Conservation (phyloP, 75 land plant species). For the Adiantum capillusveneris region DNA sequence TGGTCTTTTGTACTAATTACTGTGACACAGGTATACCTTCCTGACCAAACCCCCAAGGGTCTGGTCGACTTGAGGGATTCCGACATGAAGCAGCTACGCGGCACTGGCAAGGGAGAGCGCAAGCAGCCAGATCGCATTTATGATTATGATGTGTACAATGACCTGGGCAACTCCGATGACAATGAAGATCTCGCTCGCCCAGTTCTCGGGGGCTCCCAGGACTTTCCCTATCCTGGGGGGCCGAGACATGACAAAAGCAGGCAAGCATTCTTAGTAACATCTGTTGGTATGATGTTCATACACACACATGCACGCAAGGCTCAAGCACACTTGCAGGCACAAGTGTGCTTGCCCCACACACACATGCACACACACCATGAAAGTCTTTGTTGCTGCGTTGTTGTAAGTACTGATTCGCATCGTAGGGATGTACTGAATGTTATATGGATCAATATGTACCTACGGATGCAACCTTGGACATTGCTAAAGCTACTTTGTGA, state of each 20-base stretch:
- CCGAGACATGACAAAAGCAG: conserved; percentile 7
- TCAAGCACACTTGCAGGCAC: too few relatives aligned
- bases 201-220: conserved; percentile 7
- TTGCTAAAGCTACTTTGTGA: too few relatives aligned
- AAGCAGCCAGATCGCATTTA: conserved; percentile 14
- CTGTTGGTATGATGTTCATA: not conserved
- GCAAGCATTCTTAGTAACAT: not conserved
- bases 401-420: too few relatives aligned
- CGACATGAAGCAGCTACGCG: conserved; percentile 14
- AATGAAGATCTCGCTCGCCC: not conserved
- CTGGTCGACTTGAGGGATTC: conserved; percentile 3
- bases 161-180: conserved; percentile 19
- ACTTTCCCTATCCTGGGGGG: conserved; percentile 21
- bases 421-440: too few relatives aligned
- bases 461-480: too few relatives aligned
- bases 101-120: conserved; percentile 18
- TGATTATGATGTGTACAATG: conserved; percentile 25
- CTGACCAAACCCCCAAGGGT: conserved; percentile 14
- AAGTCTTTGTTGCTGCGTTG: too few relatives aligned
- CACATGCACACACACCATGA: too few relatives aligned
- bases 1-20: too few relatives aligned
- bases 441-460: too few relatives aligned
- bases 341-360: too few relatives aligned
- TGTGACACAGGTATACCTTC: conserved; percentile 27
- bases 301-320: not conserved